A percentile compares a stretch with the other conserved stretches of the same genome.
Evolutionary conservation across 768 basidiomycete genomes (phyloP).

Genomic region (Candolleomyces aberdarensis): DNA sequence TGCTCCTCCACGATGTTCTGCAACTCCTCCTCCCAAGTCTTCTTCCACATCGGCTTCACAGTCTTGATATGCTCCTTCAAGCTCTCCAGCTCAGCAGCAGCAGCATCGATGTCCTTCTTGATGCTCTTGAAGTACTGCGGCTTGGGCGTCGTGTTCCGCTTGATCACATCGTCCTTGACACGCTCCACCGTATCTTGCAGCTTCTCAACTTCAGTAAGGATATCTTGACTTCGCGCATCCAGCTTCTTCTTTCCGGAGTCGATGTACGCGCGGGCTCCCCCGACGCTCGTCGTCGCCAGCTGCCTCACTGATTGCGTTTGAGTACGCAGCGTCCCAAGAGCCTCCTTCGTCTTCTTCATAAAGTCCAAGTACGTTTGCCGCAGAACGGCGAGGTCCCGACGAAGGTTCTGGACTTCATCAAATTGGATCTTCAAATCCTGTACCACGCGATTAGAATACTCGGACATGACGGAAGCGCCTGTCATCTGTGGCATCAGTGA

Average conservation of each 20-base stretch:
- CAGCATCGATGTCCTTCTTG: conserved; percentile 65
- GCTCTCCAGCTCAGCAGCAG: conserved; percentile 67
- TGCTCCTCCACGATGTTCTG: conserved; percentile 98
- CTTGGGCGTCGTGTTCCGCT: conserved; percentile 84
- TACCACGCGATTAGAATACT: conserved; percentile 72
- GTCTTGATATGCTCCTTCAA: conserved; percentile 84
- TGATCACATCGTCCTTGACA: conserved; percentile 88
- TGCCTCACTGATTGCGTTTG: conserved; percentile 90
- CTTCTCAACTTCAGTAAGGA: conserved; percentile 90
- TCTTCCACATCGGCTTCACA: conserved; percentile 96
- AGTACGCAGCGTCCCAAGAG: conserved; percentile 69
- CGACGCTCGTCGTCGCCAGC: conserved; percentile 76
- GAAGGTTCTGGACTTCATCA: conserved; percentile 91
- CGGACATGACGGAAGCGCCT: conserved; percentile 69
- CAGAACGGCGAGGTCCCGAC: conserved; percentile 91
- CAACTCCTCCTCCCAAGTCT: conserved; percentile 96
- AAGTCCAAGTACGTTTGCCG: conserved; percentile 94
- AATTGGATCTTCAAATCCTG: conserved; percentile 87
- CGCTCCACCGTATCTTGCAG: conserved; percentile 88
- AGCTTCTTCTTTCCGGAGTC: conserved; percentile 90
- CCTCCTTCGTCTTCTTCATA: conserved; percentile 86
- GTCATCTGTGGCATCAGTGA: conserved; percentile 72
- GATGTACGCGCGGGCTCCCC: conserved; percentile 84
- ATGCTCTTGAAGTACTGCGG: conserved; percentile 65
- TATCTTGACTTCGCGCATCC: conserved; percentile 85